phyloP scores from a whole-genome alignment of 2,329 filamentous ascomycete species.

The Verticillium isaacii region DNA sequence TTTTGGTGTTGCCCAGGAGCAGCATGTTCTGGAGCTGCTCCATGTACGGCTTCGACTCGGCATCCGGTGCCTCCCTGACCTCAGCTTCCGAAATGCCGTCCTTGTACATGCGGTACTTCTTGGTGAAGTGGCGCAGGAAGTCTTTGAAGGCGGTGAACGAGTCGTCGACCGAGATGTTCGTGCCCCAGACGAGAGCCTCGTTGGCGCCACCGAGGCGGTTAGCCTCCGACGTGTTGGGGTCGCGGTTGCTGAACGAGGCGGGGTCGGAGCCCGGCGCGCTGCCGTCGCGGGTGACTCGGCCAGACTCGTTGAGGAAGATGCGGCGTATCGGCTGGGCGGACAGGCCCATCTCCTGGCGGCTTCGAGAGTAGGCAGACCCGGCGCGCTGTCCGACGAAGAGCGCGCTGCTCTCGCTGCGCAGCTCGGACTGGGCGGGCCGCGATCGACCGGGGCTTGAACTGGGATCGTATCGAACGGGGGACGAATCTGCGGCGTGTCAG shows the following conservation, averaged over 20 bases:
- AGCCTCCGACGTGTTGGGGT: slow-evolving; percentile 88
- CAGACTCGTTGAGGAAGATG: slow-evolving; percentile 55
- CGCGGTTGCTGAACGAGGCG: slow-evolving; percentile 55
- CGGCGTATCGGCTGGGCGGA: slow-evolving; percentile 48
- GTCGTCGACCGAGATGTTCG: slow-evolving; percentile 90
- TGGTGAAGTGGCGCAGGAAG: slow-evolving; percentile 86
- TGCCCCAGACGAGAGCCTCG: slow-evolving; percentile 89
- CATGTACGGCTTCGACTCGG: slow-evolving; percentile 77
- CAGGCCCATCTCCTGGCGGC: slow-evolving; percentile 67
- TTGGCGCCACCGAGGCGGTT: slow-evolving; percentile 79
- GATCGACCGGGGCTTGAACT: slow-evolving; percentile 80
- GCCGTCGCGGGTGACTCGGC: slow-evolving; percentile 52
- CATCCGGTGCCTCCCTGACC: slow-evolving; percentile 62
- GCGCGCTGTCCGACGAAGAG: slow-evolving; percentile 68
- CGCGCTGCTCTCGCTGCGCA: slow-evolving; percentile 82
- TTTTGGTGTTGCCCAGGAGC: slow-evolving; percentile 72
- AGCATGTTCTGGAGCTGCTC: slow-evolving; percentile 88
- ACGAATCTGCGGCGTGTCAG: slow-evolving; percentile 62
- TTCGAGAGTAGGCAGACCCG: slow-evolving; percentile 55
- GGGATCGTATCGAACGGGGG: slow-evolving; percentile 83
- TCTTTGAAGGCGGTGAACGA: slow-evolving; percentile 85
- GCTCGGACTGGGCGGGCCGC: slow-evolving; percentile 56
- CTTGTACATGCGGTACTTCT: slow-evolving; percentile 88
- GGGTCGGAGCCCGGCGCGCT: slow-evolving; percentile 48
- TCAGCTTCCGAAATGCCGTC: slow-evolving; percentile 80